phyloP scores from a whole-genome alignment of 2,329 filamentous ascomycete species.

The Neopestalotiopsis sp. region DNA sequence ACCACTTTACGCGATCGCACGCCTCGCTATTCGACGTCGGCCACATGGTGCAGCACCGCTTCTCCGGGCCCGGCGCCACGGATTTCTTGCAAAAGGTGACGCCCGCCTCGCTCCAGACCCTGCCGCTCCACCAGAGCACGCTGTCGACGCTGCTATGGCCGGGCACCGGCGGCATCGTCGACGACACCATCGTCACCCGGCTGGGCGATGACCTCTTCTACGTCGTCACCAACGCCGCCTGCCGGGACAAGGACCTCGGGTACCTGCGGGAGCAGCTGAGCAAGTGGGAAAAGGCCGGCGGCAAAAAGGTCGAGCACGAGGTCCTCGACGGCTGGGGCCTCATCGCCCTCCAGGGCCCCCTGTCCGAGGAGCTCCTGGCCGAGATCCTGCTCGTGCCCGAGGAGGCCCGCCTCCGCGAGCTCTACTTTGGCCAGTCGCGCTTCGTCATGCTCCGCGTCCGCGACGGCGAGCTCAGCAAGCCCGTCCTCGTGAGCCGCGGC shows the following conservation, averaged over 20 bases:
- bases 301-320: conserved; percentile 67
- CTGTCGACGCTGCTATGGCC: conserved; percentile 85
- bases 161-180: conserved; percentile 85
- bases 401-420: conserved; percentile 61
- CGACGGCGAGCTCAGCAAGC: conserved; percentile 52
- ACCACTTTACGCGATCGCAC: conserved; percentile 86
- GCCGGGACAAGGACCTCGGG: conserved; percentile 82
- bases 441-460: conserved; percentile 68
- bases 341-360: conserved; percentile 87
- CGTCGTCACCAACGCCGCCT: conserved; percentile 93
- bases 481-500: conserved; percentile 79
- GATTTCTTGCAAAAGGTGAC: conserved; percentile 85
- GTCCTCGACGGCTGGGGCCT: conserved; percentile 77
- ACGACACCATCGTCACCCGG: conserved; percentile 90
- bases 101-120: conserved; percentile 70
- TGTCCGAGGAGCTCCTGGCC: conserved; percentile 72
- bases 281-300: conserved; percentile 59
- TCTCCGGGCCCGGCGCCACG: conserved; percentile 80
- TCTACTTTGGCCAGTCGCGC: conserved; percentile 83
- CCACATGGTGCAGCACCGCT: conserved; percentile 93
- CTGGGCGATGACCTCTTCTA: conserved; percentile 80
- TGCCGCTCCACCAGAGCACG: conserved; percentile 73
- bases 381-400: conserved; percentile 61
- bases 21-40: conserved; percentile 94
- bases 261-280: conserved; percentile 76